Conservation (phyloP, 768 basidiomycete genomes). For the Psilocybe cyanescens region DNA sequence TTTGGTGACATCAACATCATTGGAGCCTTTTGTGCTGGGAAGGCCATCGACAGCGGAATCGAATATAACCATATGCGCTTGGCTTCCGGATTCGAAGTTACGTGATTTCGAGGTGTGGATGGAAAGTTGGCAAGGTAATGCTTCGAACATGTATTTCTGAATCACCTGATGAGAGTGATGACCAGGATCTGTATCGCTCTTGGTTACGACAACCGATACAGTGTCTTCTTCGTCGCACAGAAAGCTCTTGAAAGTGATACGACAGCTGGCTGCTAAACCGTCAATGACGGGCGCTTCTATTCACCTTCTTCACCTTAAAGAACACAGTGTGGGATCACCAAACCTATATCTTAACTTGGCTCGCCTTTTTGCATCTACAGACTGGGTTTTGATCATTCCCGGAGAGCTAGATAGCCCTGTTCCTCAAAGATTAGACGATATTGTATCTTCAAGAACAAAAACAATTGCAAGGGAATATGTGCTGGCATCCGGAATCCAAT, state of each 20-base stretch:
- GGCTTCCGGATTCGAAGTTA: conserved; percentile 18
- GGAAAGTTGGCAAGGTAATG: conserved; percentile 20
- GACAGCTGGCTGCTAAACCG: conserved; percentile 23
- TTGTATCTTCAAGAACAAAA: conserved; percentile 12
- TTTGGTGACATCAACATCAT: background rate
- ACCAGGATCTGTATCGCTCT: conserved; percentile 52
- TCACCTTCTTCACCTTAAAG: conserved; percentile 51
- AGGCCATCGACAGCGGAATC: background rate
- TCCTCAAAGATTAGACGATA: conserved; percentile 19
- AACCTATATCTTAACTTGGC: conserved; percentile 68
- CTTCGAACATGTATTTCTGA: background rate
- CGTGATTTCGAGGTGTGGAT: conserved; percentile 13
- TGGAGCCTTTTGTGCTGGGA: conserved; percentile 20
- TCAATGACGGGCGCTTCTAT: conserved; percentile 36
- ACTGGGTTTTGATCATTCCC: conserved; percentile 55
- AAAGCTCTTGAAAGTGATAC: conserved; percentile 30
- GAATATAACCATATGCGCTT: conserved; percentile 23
- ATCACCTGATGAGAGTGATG: background rate
- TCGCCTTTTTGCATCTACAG: conserved; percentile 57
- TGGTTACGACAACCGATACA: conserved; percentile 40
- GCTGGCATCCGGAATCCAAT: conserved; percentile 28
- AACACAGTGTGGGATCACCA: conserved; percentile 38
- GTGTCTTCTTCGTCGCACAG: conserved; percentile 28
- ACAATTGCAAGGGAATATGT: conserved; percentile 11
- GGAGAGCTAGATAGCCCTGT: conserved; percentile 34